Evolutionary conservation across 495 filamentous ascomycete genomes (phyloP), one percentile per base, ranked within the genome.

Genomic region (Melanomma pulvis-pyrius): DNA sequence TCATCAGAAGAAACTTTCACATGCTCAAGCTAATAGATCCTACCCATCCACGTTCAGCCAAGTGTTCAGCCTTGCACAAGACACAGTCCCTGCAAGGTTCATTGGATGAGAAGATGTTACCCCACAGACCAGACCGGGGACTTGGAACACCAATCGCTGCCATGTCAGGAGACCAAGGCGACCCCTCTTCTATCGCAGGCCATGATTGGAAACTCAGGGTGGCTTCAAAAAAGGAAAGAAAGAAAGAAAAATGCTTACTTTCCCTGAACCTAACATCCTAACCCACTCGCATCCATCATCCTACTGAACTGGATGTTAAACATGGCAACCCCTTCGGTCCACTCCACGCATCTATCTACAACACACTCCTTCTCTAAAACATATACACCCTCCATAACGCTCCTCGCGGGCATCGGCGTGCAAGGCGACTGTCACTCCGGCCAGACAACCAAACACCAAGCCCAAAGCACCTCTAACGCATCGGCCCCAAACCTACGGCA

Each of bases 401-500:
- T 61, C 46, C 25, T 61, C 29, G 25, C 59, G 8, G 39, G 39
- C 21, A 21, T 61, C 17, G 59, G 59, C 28, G 59, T 61, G 21
- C 15, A 61, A n/a, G 22, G 41, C 29, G 59, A 61, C 47, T 25
- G 22, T 22, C 59, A 61, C 28, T 32, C 46, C 19, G 59, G 59
- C 11, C n/a, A 26, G 15, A 61, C 46, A 25, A 49, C 24, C 17
- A 24, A 61, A 39, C 28, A 61, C 39, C 25, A 24, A 4, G 13
- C 19, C 22, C 58, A 49, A 41, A 9, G 22, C 21, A 30, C 39
- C 11, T 28, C 46, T 19, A 41, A 48, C 46, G 5, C 59, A 1
- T 34, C 46, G 26, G 24, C 39, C 5, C 59, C 59, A 17, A 61
- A 61, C 29, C 47, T 61, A 24, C 59, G 59, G 3, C 59, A 61